Evolutionary conservation across 441 rosid genomes (phyloP), one percentile per base, ranked within the genome.

Genomic region (Aleurites moluccanus): DNA sequence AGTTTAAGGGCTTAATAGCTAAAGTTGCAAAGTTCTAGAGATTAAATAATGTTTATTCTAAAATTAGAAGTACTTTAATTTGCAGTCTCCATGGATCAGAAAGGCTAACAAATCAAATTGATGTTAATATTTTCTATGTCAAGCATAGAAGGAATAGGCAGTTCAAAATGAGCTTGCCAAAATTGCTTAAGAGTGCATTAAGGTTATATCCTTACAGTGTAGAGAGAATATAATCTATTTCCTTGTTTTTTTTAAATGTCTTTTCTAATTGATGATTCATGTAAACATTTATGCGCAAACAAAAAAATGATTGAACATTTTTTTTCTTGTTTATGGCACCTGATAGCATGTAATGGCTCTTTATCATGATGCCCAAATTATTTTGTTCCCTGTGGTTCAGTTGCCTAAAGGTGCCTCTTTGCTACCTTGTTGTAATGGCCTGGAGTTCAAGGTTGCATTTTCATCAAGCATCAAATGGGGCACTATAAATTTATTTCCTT

Each of bases 391-490:
- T 16, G 13, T 69, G 62, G n/a, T 72, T 69, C n/a, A 59, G 74
- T 79, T 75, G 57, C 68, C 28, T 57, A 20, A 56, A 40, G 25
- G 14, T 61, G 44, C 59, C 67, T 72, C 68, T 69, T 16, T 33
- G 21, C 52, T 62, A 44, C 30, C 33, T 35, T 23, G 45, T 8
- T 57, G 9, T 61, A 21, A 63, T 60, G 59, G 33, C 40, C 10
- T 25, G 10, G 35, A 50, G 55, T 60, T 64, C 72, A 63, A 60
- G 56, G 14, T 59, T 63, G 44, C 66, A 20, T 79, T 69, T 27
- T 42, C 33, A 74, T 74, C 35, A 27, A 72, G n/a, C n/a, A n/a
- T n/a, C n/a, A n/a, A n/a, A n/a, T n/a, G n/a, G 33, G 64, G 15
- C 40, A 49, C 27, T 70, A 16, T 21, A 40, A 72, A 25, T 73